Percentiles rank a stretch among this genome's conserved stretches.
Evolutionary conservation across 768 basidiomycete species (phyloP).

Genomic region (Russula foetens): DNA sequence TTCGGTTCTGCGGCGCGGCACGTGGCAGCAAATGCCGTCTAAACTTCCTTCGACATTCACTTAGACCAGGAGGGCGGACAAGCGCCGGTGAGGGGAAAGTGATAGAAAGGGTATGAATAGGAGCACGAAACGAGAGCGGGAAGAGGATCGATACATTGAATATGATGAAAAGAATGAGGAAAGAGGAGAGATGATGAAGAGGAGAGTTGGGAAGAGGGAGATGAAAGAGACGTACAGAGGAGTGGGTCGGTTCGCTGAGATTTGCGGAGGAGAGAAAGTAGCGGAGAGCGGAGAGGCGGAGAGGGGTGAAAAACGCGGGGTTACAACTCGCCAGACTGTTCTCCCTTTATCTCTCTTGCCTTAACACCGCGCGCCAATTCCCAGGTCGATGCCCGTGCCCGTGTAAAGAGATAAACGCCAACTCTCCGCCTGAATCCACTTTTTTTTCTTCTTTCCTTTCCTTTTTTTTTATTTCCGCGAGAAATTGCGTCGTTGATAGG

Average conservation of each 20-base stretch:
- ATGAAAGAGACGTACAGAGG: slow-evolving; percentile 13
- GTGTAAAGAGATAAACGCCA: not conserved
- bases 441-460: too few relatives aligned
- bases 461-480: not conserved
- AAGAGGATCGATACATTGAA: not conserved
- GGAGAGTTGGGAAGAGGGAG: not conserved
- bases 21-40: slow-evolving; percentile 16
- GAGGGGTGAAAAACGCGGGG: slow-evolving; percentile 20
- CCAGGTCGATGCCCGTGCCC: not conserved
- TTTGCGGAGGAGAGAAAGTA: slow-evolving; percentile 15
- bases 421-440: slow-evolving; percentile 5
- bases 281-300: slow-evolving; percentile 23
- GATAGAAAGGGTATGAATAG: not conserved
- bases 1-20: slow-evolving; percentile 14
- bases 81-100: slow-evolving; percentile 12
- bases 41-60: not conserved
- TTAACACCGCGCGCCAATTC: not conserved
- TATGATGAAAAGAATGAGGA: not conserved
- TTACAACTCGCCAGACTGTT: slow-evolving; percentile 19
- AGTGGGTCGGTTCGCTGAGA: slow-evolving; percentile 19
- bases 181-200: not conserved
- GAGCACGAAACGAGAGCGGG: not conserved
- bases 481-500: not conserved
- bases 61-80: slow-evolving; percentile 2
- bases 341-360: slow-evolving; percentile 16